These are phyloP conservation scores for Rhipidocladum racemiflorum DNA, from an alignment of 176 grass and related monocot genomes.

Conservation along the genomic window DNA sequence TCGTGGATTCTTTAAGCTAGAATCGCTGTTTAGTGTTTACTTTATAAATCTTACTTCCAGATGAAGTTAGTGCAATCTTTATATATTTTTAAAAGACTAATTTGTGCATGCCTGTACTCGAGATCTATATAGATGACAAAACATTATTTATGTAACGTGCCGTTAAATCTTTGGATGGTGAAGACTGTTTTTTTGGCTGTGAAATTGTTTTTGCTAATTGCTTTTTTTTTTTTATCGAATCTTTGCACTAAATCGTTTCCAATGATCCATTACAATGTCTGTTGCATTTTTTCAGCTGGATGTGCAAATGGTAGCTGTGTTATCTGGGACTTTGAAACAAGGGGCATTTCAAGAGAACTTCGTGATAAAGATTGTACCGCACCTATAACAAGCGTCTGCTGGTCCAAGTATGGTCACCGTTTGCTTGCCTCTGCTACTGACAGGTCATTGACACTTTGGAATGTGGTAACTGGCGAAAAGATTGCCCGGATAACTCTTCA, in stretches of 20 bases:
- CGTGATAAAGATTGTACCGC: constrained; percentile 82
- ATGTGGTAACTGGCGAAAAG: constrained; percentile 74
- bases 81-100: neutral
- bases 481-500: constrained; percentile 84
- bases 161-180: neutral
- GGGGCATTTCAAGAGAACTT: constrained; percentile 83
- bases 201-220: constrained; percentile 23
- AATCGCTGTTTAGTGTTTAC: constrained; percentile 3
- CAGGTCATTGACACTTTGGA: constrained; percentile 88
- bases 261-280: neutral
- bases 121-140: neutral
- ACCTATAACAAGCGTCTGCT: constrained; percentile 91
- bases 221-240: neutral
- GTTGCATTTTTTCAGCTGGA: constrained; percentile 66
- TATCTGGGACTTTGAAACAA: constrained; percentile 99
- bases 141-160: constrained; percentile 11
- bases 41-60: neutral
- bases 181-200: neutral
- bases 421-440: constrained; percentile 97
- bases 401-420: constrained; percentile 89
- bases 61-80: neutral
- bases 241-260: neutral
- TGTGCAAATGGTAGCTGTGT: constrained; percentile 86
- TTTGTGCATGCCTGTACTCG: neutral
- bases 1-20: neutral